Conservation (phyloP, 306 rosid species). For the Pterocarpus macrocarpus region DNA sequence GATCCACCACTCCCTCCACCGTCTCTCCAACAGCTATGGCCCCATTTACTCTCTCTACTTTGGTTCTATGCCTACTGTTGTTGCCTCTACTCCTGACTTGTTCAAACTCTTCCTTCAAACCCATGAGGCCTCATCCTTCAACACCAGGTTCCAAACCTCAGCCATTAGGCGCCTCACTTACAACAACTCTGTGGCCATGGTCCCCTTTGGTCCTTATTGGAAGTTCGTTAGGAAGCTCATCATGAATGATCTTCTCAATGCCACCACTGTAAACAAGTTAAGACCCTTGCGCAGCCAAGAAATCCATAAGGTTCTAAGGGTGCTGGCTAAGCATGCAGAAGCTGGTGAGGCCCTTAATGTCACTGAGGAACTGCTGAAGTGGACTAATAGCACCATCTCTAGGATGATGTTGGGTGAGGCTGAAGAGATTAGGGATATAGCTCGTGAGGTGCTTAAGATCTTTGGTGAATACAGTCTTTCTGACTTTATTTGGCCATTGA, state of each 20-base stretch:
- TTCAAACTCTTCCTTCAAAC: slow-evolving; percentile 57
- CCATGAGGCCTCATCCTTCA: slow-evolving; percentile 55
- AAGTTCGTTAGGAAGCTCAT: slow-evolving; percentile 54
- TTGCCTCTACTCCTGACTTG: slow-evolving; percentile 49
- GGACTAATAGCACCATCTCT: slow-evolving; percentile 46
- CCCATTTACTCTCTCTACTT: slow-evolving; percentile 56
- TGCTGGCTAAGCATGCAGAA: slow-evolving; percentile 4
- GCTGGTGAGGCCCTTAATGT: slow-evolving; percentile 46
- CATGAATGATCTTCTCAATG: slow-evolving; percentile 52
- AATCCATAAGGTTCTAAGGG: slow-evolving; percentile 20
- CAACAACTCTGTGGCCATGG: slow-evolving; percentile 51
- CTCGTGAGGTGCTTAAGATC: slow-evolving; percentile 52
- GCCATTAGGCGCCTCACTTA: slow-evolving; percentile 51
- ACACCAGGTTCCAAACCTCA: slow-evolving; percentile 30
- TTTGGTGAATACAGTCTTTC: slow-evolving; percentile 54
- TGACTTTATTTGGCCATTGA: slow-evolving; percentile 54
- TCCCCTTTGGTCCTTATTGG: slow-evolving; percentile 59
- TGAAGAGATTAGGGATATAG: slow-evolving; percentile 47
- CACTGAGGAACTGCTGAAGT: slow-evolving; percentile 50
- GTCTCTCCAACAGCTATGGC: slow-evolving; percentile 41
- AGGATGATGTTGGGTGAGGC: slow-evolving; percentile 59
- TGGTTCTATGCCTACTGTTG: slow-evolving; percentile 55
- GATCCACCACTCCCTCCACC: slow-evolving; percentile 50
- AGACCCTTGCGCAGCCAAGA: slow-evolving; percentile 48
- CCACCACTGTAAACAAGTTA: slow-evolving; percentile 39